A percentile compares a stretch with the other conserved stretches of the same genome.
These are phyloP conservation scores for Globisporangium nagaii DNA, from an alignment of 352 stramenopile species.

Conservation along the genomic window DNA sequence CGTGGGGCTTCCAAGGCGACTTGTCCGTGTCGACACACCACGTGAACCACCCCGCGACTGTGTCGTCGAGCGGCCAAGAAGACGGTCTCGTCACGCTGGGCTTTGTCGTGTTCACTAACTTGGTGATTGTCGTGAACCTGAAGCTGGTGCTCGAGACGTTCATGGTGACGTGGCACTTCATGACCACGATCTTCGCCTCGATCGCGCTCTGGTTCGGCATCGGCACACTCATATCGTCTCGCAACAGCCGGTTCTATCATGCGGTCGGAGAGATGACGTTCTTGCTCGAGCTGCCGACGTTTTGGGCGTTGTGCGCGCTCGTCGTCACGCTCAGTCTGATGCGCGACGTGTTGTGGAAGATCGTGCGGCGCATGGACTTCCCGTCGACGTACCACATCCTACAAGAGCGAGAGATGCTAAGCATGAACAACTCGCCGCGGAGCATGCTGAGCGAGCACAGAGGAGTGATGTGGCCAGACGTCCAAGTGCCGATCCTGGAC, in stretches of 20 bases:
- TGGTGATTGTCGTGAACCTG: conserved; percentile 73
- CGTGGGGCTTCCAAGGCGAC: conserved; percentile 48
- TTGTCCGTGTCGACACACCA: conserved; percentile 19
- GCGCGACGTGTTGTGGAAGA: conserved; percentile 71
- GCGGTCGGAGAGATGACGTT: conserved; percentile 67
- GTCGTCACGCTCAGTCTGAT: conserved; percentile 58
- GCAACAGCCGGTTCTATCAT: conserved; percentile 46
- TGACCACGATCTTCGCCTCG: conserved; percentile 45
- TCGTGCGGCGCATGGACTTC: conserved; percentile 52
- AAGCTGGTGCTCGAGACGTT: conserved; percentile 75
- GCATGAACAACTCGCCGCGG: conserved; percentile 49
- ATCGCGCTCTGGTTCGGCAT: conserved; percentile 65
- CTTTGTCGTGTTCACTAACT: conserved; percentile 77
- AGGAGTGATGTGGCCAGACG: conserved; percentile 28
- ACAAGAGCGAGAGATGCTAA: conserved; percentile 66
- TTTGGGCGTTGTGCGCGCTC: conserved; percentile 55
- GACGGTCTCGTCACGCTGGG: conserved; percentile 59
- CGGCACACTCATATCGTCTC: conserved; percentile 48
- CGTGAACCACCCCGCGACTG: conserved; percentile 23
- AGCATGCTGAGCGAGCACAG: conserved; percentile 38
- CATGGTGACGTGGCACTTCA: conserved; percentile 66
- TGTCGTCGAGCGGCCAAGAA: conserved; percentile 35
- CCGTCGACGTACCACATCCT: conserved; percentile 77
- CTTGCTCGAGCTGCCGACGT: conserved; percentile 45
- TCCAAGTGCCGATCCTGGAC: conserved; percentile 38